Base-by-base conservation (phyloP, 2,329 filamentous ascomycete species). In the Phoma herbarum region DNA sequence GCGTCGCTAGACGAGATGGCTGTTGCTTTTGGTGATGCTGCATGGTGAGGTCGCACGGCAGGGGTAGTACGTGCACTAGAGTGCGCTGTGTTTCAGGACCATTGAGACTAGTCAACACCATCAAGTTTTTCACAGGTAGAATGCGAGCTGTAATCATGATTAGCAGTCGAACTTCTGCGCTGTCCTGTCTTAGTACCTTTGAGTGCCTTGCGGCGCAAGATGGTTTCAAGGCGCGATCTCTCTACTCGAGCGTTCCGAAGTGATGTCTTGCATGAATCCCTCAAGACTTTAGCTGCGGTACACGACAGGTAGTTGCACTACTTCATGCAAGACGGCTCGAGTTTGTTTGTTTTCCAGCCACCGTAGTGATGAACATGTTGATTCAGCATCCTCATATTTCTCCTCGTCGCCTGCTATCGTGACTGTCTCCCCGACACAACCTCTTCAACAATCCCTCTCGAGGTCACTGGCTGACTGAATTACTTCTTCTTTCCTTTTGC, bases 31-130 rank as follows among this genome's bases (percentile, higher is more conserved):
- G 41, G 46, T 31, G 23, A 31, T 22, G 33, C 37, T 52, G 45
- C 33, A 47, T n/a, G 44, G 26, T 56, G 35, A 53, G 46, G 53
- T 57, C 26, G 22, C 63, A 65, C 63, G 11, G 49, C 60, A 58
- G 48, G 23, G 60, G 51, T 39, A 44, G 60, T 63, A 56, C 53
- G 53, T 48, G 60, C 53, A 45, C 37, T 31, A 42, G 44, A 52
- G 46, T 52, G 49, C 22, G 31, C 44, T 61, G 50, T 58, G 50
- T 57, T 55, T 57, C 57, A 57, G n/a, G 7, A 41, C 39, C n/a
- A 33, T 58, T 22, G 12, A 51, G 23, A 55, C 20, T 25, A n/a
- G 52, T 42, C 33, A 52, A 54, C 26, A 58, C 25, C 39, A 22
- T 14, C 4, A 9, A 52, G 25, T 41, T 14, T 20, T 18, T 18